phyloP scores from a whole-genome alignment of 345 rosid genomes.

The Sisymbrium altissimum region DNA sequence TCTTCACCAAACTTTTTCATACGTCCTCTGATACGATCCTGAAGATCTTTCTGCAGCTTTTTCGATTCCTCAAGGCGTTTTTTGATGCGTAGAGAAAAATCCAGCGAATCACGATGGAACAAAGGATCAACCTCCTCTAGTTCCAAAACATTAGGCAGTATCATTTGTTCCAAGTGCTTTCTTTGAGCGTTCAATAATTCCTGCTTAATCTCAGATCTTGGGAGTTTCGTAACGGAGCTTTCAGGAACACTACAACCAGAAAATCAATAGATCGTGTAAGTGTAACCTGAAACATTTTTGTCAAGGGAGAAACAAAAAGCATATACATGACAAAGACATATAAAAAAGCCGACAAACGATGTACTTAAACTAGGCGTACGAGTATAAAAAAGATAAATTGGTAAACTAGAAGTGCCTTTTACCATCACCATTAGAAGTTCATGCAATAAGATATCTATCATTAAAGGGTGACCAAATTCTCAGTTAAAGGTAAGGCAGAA shows the following conservation, averaged over 20 bases:
- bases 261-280: slow-evolving; percentile 21
- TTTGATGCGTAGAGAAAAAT: slow-evolving; percentile 59
- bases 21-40: slow-evolving; percentile 57
- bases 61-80: slow-evolving; percentile 69
- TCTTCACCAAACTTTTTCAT: slow-evolving; percentile 77
- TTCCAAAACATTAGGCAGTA: slow-evolving; percentile 70
- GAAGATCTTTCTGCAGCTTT: slow-evolving; percentile 66
- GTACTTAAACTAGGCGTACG: not conserved
- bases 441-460: slow-evolving; percentile 11
- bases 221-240: slow-evolving; percentile 47
- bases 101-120: slow-evolving; percentile 51
- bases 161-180: slow-evolving; percentile 66
- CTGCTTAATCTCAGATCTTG: slow-evolving; percentile 64
- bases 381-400: not conserved
- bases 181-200: slow-evolving; percentile 71
- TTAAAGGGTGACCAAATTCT: not conserved
- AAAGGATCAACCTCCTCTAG: slow-evolving; percentile 62
- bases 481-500: slow-evolving; percentile 10
- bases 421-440: not conserved
- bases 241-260: slow-evolving; percentile 49
- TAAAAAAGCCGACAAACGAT: not conserved
- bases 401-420: not conserved
- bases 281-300: slow-evolving; percentile 9
- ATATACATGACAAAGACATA: not conserved
- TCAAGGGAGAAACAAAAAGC: slow-evolving; percentile 5